These are phyloP conservation scores for Mycena metata DNA, from an alignment of 768 basidiomycete species.

Conservation along the genomic window DNA sequence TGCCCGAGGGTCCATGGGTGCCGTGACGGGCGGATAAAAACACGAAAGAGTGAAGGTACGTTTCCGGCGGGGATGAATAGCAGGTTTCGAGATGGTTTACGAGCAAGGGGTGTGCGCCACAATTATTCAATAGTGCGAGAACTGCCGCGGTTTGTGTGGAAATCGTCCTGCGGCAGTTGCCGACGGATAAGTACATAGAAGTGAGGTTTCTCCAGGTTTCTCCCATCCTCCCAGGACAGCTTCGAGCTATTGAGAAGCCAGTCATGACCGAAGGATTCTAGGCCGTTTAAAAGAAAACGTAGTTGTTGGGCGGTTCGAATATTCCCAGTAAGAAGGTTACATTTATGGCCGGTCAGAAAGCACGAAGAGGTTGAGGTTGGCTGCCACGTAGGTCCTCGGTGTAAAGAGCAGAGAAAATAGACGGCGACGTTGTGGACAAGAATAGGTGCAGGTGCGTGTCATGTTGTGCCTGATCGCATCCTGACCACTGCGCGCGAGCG, in stretches of 20 bases:
- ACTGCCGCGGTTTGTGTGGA: background rate
- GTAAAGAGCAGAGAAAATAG: background rate
- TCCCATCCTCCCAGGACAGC: background rate
- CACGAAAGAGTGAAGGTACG: background rate
- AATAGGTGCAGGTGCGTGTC: background rate
- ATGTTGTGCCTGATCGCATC: slow-evolving; percentile 6
- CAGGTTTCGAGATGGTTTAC: background rate
- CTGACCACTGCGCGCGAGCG: background rate
- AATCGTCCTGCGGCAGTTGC: background rate
- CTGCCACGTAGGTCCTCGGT: slow-evolving; percentile 4
- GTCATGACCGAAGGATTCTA: background rate
- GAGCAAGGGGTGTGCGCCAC: slow-evolving; percentile 2
- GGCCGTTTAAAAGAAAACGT: background rate
- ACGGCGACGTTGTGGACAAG: background rate
- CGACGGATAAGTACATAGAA: slow-evolving; percentile 31
- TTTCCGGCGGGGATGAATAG: slow-evolving; percentile 6
- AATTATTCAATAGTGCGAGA: slow-evolving; percentile 6
- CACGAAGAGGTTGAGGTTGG: slow-evolving; percentile 1
- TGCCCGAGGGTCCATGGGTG: slow-evolving; percentile 11
- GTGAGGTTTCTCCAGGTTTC: slow-evolving; percentile 7
- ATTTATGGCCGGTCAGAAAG: background rate
- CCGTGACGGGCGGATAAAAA: slow-evolving; percentile 3
- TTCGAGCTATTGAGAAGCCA: background rate
- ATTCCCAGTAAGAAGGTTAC: slow-evolving; percentile 15
- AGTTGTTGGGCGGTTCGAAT: background rate